Conservation (phyloP, 805 yeast genomes). For the Pichia occidentalis region DNA sequence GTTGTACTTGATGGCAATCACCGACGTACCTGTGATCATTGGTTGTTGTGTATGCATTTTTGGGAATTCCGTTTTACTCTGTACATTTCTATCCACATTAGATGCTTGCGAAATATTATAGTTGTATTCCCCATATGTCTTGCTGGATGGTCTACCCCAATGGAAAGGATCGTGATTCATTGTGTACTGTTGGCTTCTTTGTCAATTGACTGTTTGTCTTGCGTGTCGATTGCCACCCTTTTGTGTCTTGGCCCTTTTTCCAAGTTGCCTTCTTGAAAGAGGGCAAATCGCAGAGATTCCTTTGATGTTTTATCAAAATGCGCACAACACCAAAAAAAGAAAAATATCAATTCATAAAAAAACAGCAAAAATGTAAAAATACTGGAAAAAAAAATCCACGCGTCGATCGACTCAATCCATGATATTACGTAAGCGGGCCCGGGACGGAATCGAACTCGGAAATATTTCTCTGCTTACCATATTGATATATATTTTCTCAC, state of each 20-base stretch:
- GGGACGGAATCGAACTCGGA: constrained; percentile 8
- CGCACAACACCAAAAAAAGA: constrained; percentile 2
- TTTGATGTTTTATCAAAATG: not conserved
- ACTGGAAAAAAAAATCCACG: constrained; percentile 8
- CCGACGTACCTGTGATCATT: constrained; percentile 94
- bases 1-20: constrained; percentile 80
- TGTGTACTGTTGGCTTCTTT: not conserved
- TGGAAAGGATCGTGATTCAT: constrained; percentile 94
- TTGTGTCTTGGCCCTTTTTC: too few species aligned
- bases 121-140: constrained; percentile 76
- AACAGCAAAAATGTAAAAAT: too few species aligned
- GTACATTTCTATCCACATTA: constrained; percentile 20
- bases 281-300: too few species aligned
- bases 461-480: too few species aligned
- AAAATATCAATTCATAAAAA: too few species aligned
- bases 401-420: constrained; percentile 18
- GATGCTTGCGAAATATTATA: constrained; percentile 62
- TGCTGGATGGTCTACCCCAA: constrained; percentile 94
- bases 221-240: too few species aligned
- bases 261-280: too few species aligned
- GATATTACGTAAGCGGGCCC: too few species aligned
- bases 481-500: too few species aligned
- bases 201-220: too few species aligned
- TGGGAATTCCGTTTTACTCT: constrained; percentile 43
- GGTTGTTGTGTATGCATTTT: constrained; percentile 88